phyloP scores from a whole-genome alignment of 2,329 filamentous ascomycete species.

The Phaeosphaeria sp. region DNA sequence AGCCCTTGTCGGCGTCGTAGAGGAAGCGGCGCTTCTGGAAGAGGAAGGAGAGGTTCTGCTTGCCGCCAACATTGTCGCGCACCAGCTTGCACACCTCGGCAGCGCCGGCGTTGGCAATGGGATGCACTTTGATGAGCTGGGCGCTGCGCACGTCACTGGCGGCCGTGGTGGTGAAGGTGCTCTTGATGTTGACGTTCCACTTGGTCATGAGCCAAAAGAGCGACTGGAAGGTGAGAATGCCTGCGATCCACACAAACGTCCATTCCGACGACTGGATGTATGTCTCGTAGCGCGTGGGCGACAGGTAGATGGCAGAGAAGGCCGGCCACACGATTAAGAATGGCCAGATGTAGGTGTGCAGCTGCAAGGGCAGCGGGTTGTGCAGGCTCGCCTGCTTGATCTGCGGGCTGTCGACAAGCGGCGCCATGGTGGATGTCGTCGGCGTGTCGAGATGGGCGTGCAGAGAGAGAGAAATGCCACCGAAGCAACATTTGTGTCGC shows the following conservation, averaged over 20 bases:
- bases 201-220: slow-evolving; percentile 95
- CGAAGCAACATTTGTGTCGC: slow-evolving; percentile 8
- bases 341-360: slow-evolving; percentile 92
- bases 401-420: slow-evolving; percentile 89
- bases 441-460: not conserved
- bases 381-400: slow-evolving; percentile 88
- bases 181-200: slow-evolving; percentile 91
- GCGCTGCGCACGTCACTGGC: slow-evolving; percentile 76
- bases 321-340: slow-evolving; percentile 90
- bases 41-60: slow-evolving; percentile 82
- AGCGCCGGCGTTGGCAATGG: slow-evolving; percentile 84
- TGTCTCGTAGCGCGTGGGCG: slow-evolving; percentile 81
- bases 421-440: slow-evolving; percentile 44
- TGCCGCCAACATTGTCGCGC: slow-evolving; percentile 77
- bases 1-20: slow-evolving; percentile 72
- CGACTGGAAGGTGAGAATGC: slow-evolving; percentile 86
- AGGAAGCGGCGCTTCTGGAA: slow-evolving; percentile 99
- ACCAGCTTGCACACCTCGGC: slow-evolving; percentile 85
- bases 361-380: slow-evolving; percentile 78
- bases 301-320: slow-evolving; percentile 88
- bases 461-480: not conserved
- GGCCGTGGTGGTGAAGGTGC: slow-evolving; percentile 78
- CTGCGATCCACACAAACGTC: slow-evolving; percentile 93
- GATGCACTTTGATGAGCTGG: slow-evolving; percentile 89
- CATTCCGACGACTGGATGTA: slow-evolving; percentile 95